phyloP scores from a whole-genome alignment of 1,284 basidiomycete species.

The Ceratobasidium sp. region DNA sequence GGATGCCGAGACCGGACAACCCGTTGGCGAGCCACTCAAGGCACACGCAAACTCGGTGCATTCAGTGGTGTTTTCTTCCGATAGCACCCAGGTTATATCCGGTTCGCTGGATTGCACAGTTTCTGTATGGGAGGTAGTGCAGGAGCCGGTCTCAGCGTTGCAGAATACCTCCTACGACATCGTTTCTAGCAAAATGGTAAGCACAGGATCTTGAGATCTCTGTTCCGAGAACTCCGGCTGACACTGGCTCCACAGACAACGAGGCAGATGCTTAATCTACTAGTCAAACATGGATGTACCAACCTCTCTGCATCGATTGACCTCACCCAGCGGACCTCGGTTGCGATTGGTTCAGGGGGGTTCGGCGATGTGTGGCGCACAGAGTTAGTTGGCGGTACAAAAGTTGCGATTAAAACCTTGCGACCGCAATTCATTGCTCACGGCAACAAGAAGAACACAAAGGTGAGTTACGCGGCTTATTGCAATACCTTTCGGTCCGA shows the following conservation, averaged over 20 bases:
- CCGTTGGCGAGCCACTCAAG: neutral
- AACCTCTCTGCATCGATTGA: neutral
- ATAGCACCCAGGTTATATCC: neutral
- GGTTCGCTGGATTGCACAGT: neutral
- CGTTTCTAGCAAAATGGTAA: no score
- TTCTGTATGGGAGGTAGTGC: neutral
- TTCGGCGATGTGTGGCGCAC: neutral
- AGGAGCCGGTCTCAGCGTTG: no score
- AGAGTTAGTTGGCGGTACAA: neutral
- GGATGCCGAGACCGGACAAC: constrained; percentile 6
- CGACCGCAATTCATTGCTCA: neutral
- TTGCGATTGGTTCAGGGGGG: neutral
- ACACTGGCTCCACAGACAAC: constrained; percentile 41
- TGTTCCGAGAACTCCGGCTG: no score
- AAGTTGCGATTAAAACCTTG: neutral
- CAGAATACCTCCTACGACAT: no score
- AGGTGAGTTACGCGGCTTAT: neutral
- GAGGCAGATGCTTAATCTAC: neutral
- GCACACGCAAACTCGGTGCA: neutral
- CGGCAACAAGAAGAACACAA: neutral
- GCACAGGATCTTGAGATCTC: no score
- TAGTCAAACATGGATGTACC: neutral
- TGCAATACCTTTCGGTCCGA: neutral
- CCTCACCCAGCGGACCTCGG: neutral
- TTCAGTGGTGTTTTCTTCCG: constrained; percentile 2